A percentile compares a stretch with the other conserved stretches of the same genome.
These are phyloP conservation scores for Taiozyma sp. DNA, from an alignment of 1,139 yeast species.

Conservation along the genomic window DNA sequence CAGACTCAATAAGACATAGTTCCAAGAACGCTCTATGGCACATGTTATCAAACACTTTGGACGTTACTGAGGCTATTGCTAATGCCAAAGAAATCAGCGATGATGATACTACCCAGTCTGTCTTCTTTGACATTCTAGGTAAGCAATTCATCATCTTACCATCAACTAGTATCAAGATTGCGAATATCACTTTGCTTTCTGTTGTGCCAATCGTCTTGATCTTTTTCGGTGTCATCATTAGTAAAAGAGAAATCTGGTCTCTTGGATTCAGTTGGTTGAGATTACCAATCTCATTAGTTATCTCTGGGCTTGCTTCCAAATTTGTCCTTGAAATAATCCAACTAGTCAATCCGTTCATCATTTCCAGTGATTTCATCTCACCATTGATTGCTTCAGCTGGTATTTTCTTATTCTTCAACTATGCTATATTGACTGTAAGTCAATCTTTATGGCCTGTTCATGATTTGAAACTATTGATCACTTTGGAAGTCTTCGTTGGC, in stretches of 20 bases:
- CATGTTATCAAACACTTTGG: conserved; percentile 70
- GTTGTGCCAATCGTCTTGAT: conserved; percentile 49
- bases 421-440: conserved; percentile 47
- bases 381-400: conserved; percentile 42
- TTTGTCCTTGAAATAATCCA: conserved; percentile 33
- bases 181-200: conserved; percentile 46
- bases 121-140: conserved; percentile 60
- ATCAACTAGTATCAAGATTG: conserved; percentile 36
- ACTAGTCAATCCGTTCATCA: conserved; percentile 46
- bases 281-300: conserved; percentile 48
- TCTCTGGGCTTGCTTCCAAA: conserved; percentile 37
- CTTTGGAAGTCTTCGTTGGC: conserved; percentile 50
- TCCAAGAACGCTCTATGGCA: conserved; percentile 67
- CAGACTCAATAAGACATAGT: conserved; percentile 64
- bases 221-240: conserved; percentile 42
- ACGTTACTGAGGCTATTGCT: conserved; percentile 42
- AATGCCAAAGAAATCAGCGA: conserved; percentile 36
- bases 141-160: conserved; percentile 48
- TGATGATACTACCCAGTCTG: conserved; percentile 40
- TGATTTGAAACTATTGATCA: conserved; percentile 62
- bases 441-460: conserved; percentile 51
- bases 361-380: conserved; percentile 49
- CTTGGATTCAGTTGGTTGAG: conserved; percentile 42
- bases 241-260: conserved; percentile 45
- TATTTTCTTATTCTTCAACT: conserved; percentile 48